Base-by-base conservation (phyloP, 1,139 yeast genomes). In the Geotrichum citri-aurantii region DNA sequence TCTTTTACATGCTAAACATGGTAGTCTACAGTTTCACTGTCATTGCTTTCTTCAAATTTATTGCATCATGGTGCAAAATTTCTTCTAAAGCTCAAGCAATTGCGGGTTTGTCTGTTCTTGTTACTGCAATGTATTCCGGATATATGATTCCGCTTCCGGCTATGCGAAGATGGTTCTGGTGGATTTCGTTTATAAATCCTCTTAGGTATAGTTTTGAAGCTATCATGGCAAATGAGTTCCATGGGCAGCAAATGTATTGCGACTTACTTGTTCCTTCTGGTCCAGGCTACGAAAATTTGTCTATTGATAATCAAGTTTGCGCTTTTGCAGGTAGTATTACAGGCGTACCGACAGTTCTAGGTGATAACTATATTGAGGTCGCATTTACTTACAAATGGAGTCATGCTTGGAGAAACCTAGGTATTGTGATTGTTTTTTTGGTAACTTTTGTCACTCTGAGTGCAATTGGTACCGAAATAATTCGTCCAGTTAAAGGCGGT, bases 81-180 rank as follows among this genome's bases (percentile, higher is more conserved):
- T 75, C 81, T 61, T 78, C 81, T n/a, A 77, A 79, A 57, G 88
- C 88, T 17, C 80, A 81, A 74, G 81, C 85, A 44, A 74, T 83
- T 51, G 84, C 85, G 61, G 81, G 85, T 62, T 69, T 81, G 57
- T 74, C 77, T 64, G 77, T 77, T 74, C 63, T 68, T 66, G 17
- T 69, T 66, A 55, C 65, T 66, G 56, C 70, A 73, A 55, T 75
- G 73, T 61, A 65, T 71, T 42, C 62, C 46, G 61, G 59, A 54
- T 79, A 79, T 66, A 79, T 80, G 64, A 78, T 79, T 60, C 82
- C 80, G 29, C 68, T 74, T 27, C 77, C 79, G 3, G 66, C 70
- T 49, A 79, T 80, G 82, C 76, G 75, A 60, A 80, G 77, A 8
- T 80, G 83, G 83, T 76, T 78, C 50, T 72, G 79, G 65, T 80